Conservation (phyloP, 2,329 filamentous ascomycete genomes). For the Coniochaeta hoffmannii region DNA sequence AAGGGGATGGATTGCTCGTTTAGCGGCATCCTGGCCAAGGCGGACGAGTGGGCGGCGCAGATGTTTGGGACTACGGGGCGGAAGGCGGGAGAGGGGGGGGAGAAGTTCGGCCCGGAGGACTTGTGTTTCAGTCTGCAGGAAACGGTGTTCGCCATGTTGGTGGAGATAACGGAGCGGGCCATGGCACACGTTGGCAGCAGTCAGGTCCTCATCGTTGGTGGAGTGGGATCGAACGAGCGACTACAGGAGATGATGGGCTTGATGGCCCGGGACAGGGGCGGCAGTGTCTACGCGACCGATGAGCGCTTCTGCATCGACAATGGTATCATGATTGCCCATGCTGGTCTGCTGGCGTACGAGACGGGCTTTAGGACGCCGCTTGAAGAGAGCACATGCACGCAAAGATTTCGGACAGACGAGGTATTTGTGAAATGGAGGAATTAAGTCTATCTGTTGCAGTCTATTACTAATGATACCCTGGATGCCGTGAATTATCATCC, state of each 20-base stretch:
- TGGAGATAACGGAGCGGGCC: conserved; percentile 95
- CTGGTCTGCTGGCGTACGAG: conserved; percentile 76
- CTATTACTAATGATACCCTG: background rate
- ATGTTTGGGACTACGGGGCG: conserved; percentile 36
- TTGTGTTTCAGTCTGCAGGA: conserved; percentile 94
- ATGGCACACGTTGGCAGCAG: conserved; percentile 94
- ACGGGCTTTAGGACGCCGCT: conserved; percentile 72
- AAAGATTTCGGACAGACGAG: conserved; percentile 76
- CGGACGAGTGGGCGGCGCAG: conserved; percentile 71
- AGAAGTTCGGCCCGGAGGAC: conserved; percentile 67
- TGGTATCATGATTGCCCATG: conserved; percentile 99
- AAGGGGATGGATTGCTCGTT: conserved; percentile 99
- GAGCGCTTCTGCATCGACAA: conserved; percentile 99
- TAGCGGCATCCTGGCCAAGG: conserved; percentile 78
- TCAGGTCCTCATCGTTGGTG: conserved; percentile 91
- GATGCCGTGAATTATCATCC: background rate
- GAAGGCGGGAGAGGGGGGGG: conserved; percentile 37
- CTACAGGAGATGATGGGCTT: conserved; percentile 97
- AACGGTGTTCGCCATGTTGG: conserved; percentile 92
- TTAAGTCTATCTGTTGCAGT: conserved; percentile 18
- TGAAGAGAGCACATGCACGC: conserved; percentile 77
- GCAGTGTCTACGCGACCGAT: conserved; percentile 89
- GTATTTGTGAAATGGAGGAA: conserved; percentile 75
- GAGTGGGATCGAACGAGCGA: conserved; percentile 90
- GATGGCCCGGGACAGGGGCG: conserved; percentile 84